Evolutionary conservation across 2,329 filamentous ascomycete species (phyloP), one percentile per base, ranked within the genome.

Genomic region (Westerdykella aurantiaca): DNA sequence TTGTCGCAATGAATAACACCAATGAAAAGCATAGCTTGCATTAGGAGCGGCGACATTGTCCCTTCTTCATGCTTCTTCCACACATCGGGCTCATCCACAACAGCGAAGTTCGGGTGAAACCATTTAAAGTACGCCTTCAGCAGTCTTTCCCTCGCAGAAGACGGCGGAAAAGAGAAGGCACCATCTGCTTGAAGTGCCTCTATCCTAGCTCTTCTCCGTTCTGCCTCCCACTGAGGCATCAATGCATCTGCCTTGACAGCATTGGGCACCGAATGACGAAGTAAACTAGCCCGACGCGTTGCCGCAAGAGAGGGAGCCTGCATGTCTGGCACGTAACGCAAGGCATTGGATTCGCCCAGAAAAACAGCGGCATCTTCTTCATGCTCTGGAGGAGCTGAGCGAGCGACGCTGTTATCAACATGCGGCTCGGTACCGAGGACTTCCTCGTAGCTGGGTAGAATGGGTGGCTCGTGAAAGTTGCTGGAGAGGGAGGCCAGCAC

Each of bases 91-190:
- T 74, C 69, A 49, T 79, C 74, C 0, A 80, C 50, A 11, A 80
- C 69, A 0, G 77, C 75, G 38, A 79, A 80, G 42, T 74, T 75
- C 0, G 77, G 75, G 48, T 80, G 77, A 41, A 79, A 79, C 71
- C 75, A 77, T 17, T 67, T 63, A 43, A 80, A 80, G 58, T 79
- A 80, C 0, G 76, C 75, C 14, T 70, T 61, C 0, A 79, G 52
- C 0, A 76, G 63, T 1, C 66, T 66, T 4, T 72, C 61, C 34
- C 71, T 71, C 14, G 72, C 65, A 2, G 67, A 54, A 12, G 61
- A 50, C 2, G 71, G 65, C 0, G 76, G 76, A 18, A 77, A 71
- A 0, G 69, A 68, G 34, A 79, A 70, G 2, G 65, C 69, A 0
- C 66, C 71, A 29, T 70, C 69, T 3, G 60, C 63, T 29, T 58